Base-by-base conservation (phyloP, 2,329 filamentous ascomycete species). In the Xylaria sp. region DNA sequence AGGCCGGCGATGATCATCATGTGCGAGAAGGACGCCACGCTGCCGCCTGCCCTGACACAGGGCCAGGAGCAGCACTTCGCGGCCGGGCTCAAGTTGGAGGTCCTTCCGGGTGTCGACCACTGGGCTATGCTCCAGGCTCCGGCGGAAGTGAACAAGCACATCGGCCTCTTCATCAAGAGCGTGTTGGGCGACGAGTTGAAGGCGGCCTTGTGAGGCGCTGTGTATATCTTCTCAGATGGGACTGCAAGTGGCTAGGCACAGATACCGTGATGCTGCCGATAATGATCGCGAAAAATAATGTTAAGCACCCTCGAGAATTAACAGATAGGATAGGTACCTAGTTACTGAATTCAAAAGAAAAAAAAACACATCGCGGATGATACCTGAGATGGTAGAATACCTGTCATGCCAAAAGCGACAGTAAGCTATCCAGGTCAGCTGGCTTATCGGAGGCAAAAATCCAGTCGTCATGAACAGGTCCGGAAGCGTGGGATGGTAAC, bases 61-160 rank as follows among this genome's bases (percentile, higher is more conserved):
- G 82, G 83, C 0, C 96, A 96, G 91, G 86, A 86, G 18, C 76
- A 78, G 60, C 75, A 77, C 58, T 84, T 93, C 55, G 81, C 83
- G 2, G 79, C 84, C 43, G 72, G 95, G 66, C 88, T 83, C 7
- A 78, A 80, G 56, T 79, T 75, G 7, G 83, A 89, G 69, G 87
- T 96, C 7, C 50, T 68, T 19, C 43, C 52, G 21, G 72, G 86
- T 34, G 81, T 88, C 0, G 77, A 80, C 17, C 94, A 97, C 73
- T 97, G 93, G 93, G 90, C 88, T 42, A 74, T 96, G 68, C 87
- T 85, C 77, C 84, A 96, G 76, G 83, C 82, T 59, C 80, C 88
- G 0, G 82, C 79, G 19, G 83, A 88, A 63, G 83, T 91, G 2
- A 97, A 97, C 71, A 70, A 68, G 45, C 75, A 86, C 56, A 78